Evolutionary conservation across 1,284 basidiomycete genomes (phyloP).

Genomic region (Leccinum huronense): DNA sequence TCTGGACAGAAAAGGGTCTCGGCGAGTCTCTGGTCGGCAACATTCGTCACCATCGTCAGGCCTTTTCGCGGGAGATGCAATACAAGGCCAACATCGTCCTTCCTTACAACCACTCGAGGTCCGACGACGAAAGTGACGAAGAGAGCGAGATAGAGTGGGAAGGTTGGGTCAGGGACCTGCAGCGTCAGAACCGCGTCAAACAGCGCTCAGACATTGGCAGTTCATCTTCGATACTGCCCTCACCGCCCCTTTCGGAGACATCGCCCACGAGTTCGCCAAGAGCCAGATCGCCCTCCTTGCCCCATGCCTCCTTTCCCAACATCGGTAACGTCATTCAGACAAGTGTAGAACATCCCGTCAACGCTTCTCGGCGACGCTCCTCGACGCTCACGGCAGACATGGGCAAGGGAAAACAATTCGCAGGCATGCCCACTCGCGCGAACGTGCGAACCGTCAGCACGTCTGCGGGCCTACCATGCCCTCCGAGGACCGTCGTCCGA

Average conservation of each 20-base stretch:
- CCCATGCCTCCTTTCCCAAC: constrained; percentile 23
- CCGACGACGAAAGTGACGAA: constrained; percentile 38
- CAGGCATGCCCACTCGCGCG: not conserved
- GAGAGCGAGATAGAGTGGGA: constrained; percentile 62
- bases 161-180: constrained; percentile 53
- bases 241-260: constrained; percentile 26
- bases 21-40: constrained; percentile 24
- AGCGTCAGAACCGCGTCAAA: constrained; percentile 38
- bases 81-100: constrained; percentile 15
- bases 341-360: constrained; percentile 20
- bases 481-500: constrained; percentile 14
- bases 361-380: constrained; percentile 26
- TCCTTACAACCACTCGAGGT: constrained; percentile 15
- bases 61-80: constrained; percentile 21
- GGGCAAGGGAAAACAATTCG: constrained; percentile 8
- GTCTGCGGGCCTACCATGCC: constrained; percentile 5
- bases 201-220: constrained; percentile 11
- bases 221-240: not conserved
- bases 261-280: constrained; percentile 36
- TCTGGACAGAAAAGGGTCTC: constrained; percentile 37
- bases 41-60: constrained; percentile 25
- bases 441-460: constrained; percentile 4
- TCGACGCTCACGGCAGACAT: constrained; percentile 24
- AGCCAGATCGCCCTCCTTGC: constrained; percentile 24
- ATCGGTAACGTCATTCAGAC: constrained; percentile 26